Evolutionary conservation across 805 yeast genomes (phyloP).

Genomic region (Huiozyma naganishii): DNA sequence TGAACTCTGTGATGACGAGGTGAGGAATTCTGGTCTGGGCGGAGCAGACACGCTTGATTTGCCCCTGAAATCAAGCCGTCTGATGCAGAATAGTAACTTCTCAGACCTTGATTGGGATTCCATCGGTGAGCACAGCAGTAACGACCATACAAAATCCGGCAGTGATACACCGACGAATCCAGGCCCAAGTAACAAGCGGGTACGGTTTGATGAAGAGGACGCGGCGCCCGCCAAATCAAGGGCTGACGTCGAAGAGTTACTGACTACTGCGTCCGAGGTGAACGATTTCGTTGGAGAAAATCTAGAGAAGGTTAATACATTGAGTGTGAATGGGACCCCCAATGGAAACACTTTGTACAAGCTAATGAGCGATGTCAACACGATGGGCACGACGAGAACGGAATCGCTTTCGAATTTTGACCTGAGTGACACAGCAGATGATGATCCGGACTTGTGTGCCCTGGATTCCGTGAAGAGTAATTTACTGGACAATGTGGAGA

Average conservation of each 20-base stretch:
- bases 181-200: too few species aligned
- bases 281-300: slow-evolving; percentile 15
- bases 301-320: slow-evolving; percentile 9
- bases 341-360: slow-evolving; percentile 4
- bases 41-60: slow-evolving; percentile 9
- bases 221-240: too few species aligned
- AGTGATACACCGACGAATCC: too few species aligned
- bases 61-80: slow-evolving; percentile 15
- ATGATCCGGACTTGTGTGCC: slow-evolving; percentile 6
- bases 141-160: too few species aligned
- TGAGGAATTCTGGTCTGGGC: neutral
- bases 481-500: slow-evolving; percentile 1
- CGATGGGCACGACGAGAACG: slow-evolving; percentile 12
- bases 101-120: slow-evolving; percentile 12
- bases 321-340: slow-evolving; percentile 5
- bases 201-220: too few species aligned
- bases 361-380: slow-evolving; percentile 10
- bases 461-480: slow-evolving; percentile 3
- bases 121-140: neutral
- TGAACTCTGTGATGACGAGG: slow-evolving; percentile 9
- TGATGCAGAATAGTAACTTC: slow-evolving; percentile 13
- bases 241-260: slow-evolving; percentile 14
- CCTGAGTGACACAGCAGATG: slow-evolving; percentile 15
- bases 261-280: slow-evolving; percentile 14
- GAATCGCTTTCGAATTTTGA: slow-evolving; percentile 24